Base-by-base conservation (phyloP, 2,329 filamentous ascomycete genomes). In the Aspergillus brasiliensis region DNA sequence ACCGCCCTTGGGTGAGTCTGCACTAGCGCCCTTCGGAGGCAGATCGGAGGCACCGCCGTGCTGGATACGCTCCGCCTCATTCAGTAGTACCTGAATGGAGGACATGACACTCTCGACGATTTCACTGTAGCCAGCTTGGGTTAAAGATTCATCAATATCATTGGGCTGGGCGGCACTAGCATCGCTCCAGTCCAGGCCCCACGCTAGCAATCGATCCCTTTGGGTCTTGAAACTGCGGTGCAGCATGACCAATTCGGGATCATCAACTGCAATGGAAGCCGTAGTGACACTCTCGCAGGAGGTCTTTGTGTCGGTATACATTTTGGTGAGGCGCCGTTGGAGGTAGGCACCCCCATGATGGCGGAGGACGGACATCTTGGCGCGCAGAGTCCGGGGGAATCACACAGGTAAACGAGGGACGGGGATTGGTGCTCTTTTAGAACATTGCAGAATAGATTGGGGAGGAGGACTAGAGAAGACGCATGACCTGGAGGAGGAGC, bases 131-230 rank as follows among this genome's bases (percentile, higher is more conserved):
- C 86, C 86, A 31, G 86, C 86, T 61, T 84, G 81, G 54, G 84
- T 85, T 17, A 88, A 77, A 17, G 83, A 84, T 66, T 86, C 85
- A 69, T 88, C 86, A 66, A 88, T 88, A 72, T 86, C 82, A 65
- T 82, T 84, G 59, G 84, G 81, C 55, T 81, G 76, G 15, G 79
- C 80, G 61, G 82, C 83, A 65, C 81, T 83, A 60, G 83, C 85
- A 70, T 88, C 86, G 72, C 82, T 86, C 86, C 86, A 89, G 70
- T 88, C 84, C 59, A 88, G 75, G 49, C 86, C 86, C 86, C 86
- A 89, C 31, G 86, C 83, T 42, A 88, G 80, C 51, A 88, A 76
- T 19, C 86, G 78, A 71, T 88, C 85, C 69, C 86, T 86, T 69
- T 89, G 86, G 56, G 86, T 86, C 60, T 84, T 80, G 68, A 86